A percentile compares a stretch with the other conserved stretches of the same genome.
These are phyloP conservation scores for Parasitella parasitica DNA, from an alignment of 371 early-diverging fungal species.

Conservation along the genomic window DNA sequence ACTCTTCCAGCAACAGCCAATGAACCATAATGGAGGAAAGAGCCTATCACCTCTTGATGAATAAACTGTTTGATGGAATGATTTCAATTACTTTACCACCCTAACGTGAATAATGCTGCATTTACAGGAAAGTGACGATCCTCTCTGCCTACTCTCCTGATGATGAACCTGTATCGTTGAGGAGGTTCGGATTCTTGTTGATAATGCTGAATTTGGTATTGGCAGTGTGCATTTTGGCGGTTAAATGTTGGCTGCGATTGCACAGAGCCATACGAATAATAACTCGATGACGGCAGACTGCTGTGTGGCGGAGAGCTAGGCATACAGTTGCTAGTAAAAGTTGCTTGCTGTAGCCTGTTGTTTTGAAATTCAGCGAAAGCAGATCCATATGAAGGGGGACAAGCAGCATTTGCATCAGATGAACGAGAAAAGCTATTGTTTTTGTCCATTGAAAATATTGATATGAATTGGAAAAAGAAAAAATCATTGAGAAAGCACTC, in stretches of 20 bases:
- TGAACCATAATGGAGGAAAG: slow-evolving; percentile 24
- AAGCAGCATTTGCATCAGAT: not conserved
- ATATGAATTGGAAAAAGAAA: not conserved
- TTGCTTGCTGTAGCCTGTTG: not conserved
- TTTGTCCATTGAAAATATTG: not conserved
- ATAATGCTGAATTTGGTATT: not conserved
- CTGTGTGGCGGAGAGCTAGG: not conserved
- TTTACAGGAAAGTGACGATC: slow-evolving; percentile 9
- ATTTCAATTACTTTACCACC: slow-evolving; percentile 11
- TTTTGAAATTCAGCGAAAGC: not conserved
- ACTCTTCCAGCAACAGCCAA: slow-evolving; percentile 14
- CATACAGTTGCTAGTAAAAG: not conserved
- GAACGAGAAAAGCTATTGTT: not conserved
- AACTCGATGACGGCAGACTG: not conserved
- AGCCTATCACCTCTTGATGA: not conserved
- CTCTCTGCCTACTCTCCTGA: not conserved
- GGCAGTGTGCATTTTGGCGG: not conserved
- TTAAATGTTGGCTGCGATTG: not conserved
- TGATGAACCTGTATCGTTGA: not conserved
- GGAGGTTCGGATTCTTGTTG: not conserved
- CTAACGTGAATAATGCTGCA: slow-evolving; percentile 13
- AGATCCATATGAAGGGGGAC: not conserved
- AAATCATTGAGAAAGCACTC: not conserved
- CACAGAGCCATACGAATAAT: not conserved
- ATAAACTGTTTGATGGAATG: not conserved